phyloP scores from a whole-genome alignment of 208 protist genomes.

The Leptomonas pyrrhocoris region DNA sequence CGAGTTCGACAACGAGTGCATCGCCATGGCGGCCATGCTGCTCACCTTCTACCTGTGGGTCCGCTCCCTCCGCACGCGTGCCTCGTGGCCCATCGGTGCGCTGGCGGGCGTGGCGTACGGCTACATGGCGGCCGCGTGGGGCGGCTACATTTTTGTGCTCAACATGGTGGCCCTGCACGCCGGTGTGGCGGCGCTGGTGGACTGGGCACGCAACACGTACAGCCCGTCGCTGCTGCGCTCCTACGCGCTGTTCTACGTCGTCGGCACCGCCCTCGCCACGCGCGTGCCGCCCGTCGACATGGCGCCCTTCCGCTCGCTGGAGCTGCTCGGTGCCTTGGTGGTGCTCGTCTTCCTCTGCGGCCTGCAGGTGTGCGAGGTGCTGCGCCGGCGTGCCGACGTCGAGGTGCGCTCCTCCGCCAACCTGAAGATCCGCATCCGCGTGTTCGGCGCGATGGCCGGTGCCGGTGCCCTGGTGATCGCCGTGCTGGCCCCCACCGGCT shows the following conservation, averaged over 20 bases:
- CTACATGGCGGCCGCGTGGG: conserved; percentile 96
- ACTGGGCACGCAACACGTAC: conserved; percentile 74
- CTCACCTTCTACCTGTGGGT: conserved; percentile 95
- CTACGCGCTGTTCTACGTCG: conserved; percentile 95
- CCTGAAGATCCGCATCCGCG: conserved; percentile 35
- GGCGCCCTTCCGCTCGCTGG: conserved; percentile 91
- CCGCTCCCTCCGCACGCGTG: conserved; percentile 46
- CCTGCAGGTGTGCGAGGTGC: conserved; percentile 34
- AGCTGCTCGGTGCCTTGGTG: conserved; percentile 94
- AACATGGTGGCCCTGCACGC: conserved; percentile 97
- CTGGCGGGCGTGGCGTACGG: conserved; percentile 77
- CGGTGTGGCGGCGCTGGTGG: conserved; percentile 83
- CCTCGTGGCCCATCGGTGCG: conserved; percentile 56
- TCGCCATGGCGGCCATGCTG: conserved; percentile 97
- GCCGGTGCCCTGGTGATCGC: conserved; percentile 25
- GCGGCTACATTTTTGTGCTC: conserved; percentile 98
- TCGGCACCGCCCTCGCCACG: conserved; percentile 95
- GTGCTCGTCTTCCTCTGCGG: conserved; percentile 73
- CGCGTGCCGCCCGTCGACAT: conserved; percentile 95
- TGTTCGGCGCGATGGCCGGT: conserved; percentile 29
- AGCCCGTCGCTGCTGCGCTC: conserved; percentile 89
- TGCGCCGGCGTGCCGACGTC: conserved; percentile 23
- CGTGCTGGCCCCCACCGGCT: conserved; percentile 46
- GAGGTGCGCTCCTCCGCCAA: conserved; percentile 29
- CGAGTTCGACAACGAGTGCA: conserved; percentile 99